A percentile compares a stretch with the other conserved stretches of the same genome.
Evolutionary conservation across 257 asterid genomes (phyloP).

Genomic region (Plectranthus barbatus): DNA sequence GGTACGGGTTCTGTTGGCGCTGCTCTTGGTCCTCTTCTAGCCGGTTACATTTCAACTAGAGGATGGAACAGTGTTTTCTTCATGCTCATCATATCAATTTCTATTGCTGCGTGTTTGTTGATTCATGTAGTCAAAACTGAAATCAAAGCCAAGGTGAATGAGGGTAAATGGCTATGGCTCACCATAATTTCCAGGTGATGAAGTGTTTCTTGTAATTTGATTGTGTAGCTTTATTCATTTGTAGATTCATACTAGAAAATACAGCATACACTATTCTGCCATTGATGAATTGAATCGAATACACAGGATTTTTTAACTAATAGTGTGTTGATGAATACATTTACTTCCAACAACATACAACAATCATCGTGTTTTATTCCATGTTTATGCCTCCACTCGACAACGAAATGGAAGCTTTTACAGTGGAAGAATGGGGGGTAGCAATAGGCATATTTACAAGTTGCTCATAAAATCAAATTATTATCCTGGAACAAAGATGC

Average conservation of each 20-base stretch:
- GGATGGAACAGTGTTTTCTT: constrained; percentile 91
- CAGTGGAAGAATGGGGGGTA: constrained; percentile 2
- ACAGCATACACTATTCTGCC: not conserved
- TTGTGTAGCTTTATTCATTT: constrained; percentile 4
- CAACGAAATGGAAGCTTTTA: constrained; percentile 24
- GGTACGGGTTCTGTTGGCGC: constrained; percentile 98
- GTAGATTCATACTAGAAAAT: not conserved
- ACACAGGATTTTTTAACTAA: too few species aligned
- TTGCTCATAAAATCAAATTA: constrained; percentile 21
- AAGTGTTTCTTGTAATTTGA: too few species aligned
- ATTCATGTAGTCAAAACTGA: constrained; percentile 56
- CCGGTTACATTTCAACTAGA: constrained; percentile 81
- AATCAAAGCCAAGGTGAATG: constrained; percentile 44
- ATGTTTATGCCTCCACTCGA: constrained; percentile 6
- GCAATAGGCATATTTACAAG: constrained; percentile 14
- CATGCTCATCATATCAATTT: constrained; percentile 60
- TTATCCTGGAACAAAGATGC: constrained; percentile 6
- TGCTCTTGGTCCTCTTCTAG: constrained; percentile 88
- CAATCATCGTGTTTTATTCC: constrained; percentile 20
- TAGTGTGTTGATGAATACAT: too few species aligned
- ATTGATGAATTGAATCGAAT: too few species aligned
- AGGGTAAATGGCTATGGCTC: constrained; percentile 77
- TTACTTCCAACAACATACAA: constrained; percentile 7
- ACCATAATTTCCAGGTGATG: constrained; percentile 14
- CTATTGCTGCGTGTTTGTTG: constrained; percentile 47